Evolutionary conservation across 208 protist genomes (phyloP).

Genomic region (Wallacemonas sp.): DNA sequence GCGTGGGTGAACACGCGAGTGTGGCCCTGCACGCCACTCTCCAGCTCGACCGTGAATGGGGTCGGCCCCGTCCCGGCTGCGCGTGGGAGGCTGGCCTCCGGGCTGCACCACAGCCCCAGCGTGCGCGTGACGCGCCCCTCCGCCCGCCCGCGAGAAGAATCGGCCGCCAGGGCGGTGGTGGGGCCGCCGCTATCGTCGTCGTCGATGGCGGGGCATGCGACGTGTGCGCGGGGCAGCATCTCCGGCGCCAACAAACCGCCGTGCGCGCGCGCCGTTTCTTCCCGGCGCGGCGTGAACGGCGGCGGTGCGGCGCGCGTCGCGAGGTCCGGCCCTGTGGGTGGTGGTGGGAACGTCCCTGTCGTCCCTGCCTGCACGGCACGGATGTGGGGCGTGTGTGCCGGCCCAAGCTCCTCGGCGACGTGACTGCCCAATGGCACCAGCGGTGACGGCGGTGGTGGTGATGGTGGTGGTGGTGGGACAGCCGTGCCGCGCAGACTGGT

Average conservation of each 20-base stretch:
- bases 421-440: too few species aligned
- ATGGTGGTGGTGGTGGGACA: too few species aligned
- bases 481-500: neutral
- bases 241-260: neutral
- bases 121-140: neutral
- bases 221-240: neutral
- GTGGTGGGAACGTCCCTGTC: too few species aligned
- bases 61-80: neutral
- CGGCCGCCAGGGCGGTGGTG: neutral
- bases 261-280: neutral
- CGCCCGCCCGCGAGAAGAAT: neutral
- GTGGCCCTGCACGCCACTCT: neutral
- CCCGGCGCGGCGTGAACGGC: too few species aligned
- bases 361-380: too few species aligned
- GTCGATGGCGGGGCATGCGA: neutral
- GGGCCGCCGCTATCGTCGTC: neutral
- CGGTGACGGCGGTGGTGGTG: neutral
- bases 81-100: conserved; percentile 5
- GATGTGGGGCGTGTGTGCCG: too few species aligned
- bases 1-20: neutral
- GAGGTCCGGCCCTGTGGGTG: too few species aligned
- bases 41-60: neutral
- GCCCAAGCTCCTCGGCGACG: too few species aligned
- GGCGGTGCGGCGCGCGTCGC: too few species aligned
- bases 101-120: conserved; percentile 8